phyloP scores from a whole-genome alignment of 2,329 filamentous ascomycete genomes.

The Lizonia empirigonia region DNA sequence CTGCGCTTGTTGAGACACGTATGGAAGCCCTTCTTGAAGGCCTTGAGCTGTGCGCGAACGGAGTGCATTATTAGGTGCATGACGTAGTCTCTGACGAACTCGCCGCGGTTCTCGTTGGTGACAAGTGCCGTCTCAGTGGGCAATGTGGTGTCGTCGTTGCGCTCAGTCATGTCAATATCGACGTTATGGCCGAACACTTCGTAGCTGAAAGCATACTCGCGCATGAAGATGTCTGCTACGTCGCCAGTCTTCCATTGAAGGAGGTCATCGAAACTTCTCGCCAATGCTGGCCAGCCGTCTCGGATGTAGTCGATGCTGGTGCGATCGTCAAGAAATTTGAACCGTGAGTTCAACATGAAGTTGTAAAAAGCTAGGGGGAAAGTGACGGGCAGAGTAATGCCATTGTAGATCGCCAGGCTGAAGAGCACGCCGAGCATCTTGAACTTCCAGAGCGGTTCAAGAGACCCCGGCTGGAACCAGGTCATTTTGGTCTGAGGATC shows the following conservation, averaged over 20 bases:
- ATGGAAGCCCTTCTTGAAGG: constrained; percentile 82
- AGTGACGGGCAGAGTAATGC: constrained; percentile 85
- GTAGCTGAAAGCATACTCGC: constrained; percentile 85
- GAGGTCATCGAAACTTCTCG: constrained; percentile 73
- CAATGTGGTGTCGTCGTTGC: background rate
- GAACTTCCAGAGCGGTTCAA: constrained; percentile 87
- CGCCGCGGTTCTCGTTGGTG: constrained; percentile 76
- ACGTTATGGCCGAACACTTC: constrained; percentile 61
- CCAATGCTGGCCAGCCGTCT: constrained; percentile 88
- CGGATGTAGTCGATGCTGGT: constrained; percentile 69
- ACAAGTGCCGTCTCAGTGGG: constrained; percentile 70
- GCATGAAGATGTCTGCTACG: constrained; percentile 79
- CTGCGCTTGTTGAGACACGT: constrained; percentile 73
- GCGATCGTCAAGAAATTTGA: constrained; percentile 56
- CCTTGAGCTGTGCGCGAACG: constrained; percentile 74
- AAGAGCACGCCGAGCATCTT: constrained; percentile 88
- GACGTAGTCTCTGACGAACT: constrained; percentile 85
- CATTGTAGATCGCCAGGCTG: constrained; percentile 90
- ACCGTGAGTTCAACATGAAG: constrained; percentile 72
- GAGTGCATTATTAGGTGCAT: constrained; percentile 80
- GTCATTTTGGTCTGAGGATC: constrained; percentile 77
- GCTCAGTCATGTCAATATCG: constrained; percentile 59
- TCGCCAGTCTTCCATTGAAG: constrained; percentile 80
- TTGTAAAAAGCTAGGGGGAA: constrained; percentile 86
- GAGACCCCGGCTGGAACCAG: constrained; percentile 84